phyloP scores from a whole-genome alignment of 805 yeast species.

The Hanseniaspora mollemarum region DNA sequence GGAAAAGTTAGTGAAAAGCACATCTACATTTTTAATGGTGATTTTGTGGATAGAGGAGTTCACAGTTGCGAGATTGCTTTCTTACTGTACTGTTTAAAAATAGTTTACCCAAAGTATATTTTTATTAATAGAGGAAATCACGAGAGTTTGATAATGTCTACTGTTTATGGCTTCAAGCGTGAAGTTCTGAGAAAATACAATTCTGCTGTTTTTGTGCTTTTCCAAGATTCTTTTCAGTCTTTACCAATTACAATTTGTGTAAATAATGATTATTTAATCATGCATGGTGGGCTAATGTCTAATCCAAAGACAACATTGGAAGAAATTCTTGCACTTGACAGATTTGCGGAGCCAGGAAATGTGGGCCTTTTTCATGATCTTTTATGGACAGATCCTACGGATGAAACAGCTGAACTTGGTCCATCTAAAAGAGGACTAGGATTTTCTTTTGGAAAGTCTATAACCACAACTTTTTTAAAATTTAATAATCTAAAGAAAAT shows the following conservation, averaged over 20 bases:
- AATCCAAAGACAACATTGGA: constrained; percentile 58
- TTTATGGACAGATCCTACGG: constrained; percentile 95
- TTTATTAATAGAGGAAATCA: constrained; percentile 90
- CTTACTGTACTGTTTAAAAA: constrained; percentile 61
- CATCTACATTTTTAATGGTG: constrained; percentile 84
- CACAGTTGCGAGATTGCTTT: constrained; percentile 97
- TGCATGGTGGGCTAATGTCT: constrained; percentile 93
- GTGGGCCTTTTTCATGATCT: constrained; percentile 93
- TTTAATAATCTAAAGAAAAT: constrained; percentile 62
- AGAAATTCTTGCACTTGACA: constrained; percentile 59
- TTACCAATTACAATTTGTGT: constrained; percentile 79
- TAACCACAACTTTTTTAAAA: constrained; percentile 68
- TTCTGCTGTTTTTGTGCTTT: constrained; percentile 66
- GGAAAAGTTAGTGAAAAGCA: constrained; percentile 60
- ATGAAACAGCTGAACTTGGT: constrained; percentile 52
- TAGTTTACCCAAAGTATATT: constrained; percentile 57
- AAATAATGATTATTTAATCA: constrained; percentile 66
- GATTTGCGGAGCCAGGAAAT: constrained; percentile 78
- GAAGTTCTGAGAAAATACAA: constrained; percentile 88
- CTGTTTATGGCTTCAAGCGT: constrained; percentile 90
- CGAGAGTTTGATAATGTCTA: constrained; percentile 93
- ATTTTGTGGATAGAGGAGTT: constrained; percentile 94
- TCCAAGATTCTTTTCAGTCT: constrained; percentile 73
- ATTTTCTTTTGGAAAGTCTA: constrained; percentile 91
- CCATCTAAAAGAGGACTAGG: constrained; percentile 93